Conservation (phyloP, 768 basidiomycete species). For the Termitomyces heimii region DNA sequence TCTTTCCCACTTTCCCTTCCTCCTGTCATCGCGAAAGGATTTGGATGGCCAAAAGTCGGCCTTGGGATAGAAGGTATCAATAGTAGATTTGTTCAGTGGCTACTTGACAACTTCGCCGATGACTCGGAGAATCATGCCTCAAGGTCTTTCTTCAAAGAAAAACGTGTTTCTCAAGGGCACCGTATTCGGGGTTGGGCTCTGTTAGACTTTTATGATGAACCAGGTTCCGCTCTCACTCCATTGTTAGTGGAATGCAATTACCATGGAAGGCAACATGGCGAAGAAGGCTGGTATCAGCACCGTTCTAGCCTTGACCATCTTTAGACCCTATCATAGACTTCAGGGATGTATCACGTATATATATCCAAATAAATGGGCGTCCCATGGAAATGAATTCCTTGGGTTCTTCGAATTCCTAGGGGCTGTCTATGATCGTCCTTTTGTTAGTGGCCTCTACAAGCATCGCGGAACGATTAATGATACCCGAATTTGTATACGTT, state of each 20-base stretch:
- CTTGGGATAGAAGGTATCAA: conserved; percentile 89
- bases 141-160: conserved; percentile 13
- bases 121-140: background rate
- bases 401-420: background rate
- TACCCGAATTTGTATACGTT: background rate
- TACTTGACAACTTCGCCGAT: conserved; percentile 46
- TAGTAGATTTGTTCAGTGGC: conserved; percentile 63
- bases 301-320: too few relatives aligned
- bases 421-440: too few relatives aligned
- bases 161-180: conserved; percentile 21
- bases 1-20: conserved; percentile 80
- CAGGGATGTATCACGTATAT: background rate
- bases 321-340: background rate
- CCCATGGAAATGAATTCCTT: background rate
- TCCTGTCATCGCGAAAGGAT: conserved; percentile 68
- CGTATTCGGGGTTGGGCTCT: conserved; percentile 70
- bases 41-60: conserved; percentile 74
- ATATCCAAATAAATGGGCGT: background rate
- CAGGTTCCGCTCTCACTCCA: conserved; percentile 50
- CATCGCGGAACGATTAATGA: background rate
- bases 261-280: conserved; percentile 29
- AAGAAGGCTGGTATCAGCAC: conserved; percentile 18
- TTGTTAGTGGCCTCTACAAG: background rate
- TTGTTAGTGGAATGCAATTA: conserved; percentile 79
- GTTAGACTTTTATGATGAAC: conserved; percentile 68